A percentile compares a stretch with the other conserved stretches of the same genome.
These are phyloP conservation scores for Rhododendron kiyosumense DNA, from an alignment of 148 eudicot genomes.

Conservation along the genomic window DNA sequence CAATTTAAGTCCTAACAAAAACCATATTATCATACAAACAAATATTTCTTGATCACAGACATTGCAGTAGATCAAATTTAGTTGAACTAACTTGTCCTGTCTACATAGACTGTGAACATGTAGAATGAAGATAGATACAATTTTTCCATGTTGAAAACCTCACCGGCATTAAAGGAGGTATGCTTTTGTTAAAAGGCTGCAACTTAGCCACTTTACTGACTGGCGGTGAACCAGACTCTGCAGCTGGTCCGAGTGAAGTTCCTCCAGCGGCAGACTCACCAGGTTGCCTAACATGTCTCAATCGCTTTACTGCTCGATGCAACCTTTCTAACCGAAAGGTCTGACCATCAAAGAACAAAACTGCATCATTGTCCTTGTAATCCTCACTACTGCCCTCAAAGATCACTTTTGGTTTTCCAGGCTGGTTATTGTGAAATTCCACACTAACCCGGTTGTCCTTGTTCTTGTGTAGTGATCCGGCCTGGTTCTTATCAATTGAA, in stretches of 20 bases:
- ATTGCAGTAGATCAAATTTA: neutral
- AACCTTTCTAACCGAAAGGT: conserved; percentile 73
- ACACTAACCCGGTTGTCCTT: conserved; percentile 82
- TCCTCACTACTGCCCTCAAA: conserved; percentile 85
- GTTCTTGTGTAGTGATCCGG: conserved; percentile 62
- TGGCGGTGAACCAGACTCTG: conserved; percentile 50
- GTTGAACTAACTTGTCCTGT: neutral
- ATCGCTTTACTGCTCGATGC: conserved; percentile 75
- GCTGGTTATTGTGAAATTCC: conserved; percentile 69
- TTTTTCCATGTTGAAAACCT: conserved; percentile 10
- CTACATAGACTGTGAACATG: neutral
- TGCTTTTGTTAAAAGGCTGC: conserved; percentile 34
- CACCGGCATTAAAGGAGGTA: conserved; percentile 40
- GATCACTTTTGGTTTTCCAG: conserved; percentile 70
- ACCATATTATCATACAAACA: neutral
- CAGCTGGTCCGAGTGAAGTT: conserved; percentile 25
- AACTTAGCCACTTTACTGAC: conserved; percentile 38
- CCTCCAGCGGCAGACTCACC: conserved; percentile 56
- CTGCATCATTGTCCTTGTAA: conserved; percentile 88
- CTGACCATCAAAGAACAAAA: conserved; percentile 79
- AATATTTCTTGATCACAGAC: neutral
- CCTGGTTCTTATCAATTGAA: conserved; percentile 81
- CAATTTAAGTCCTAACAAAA: neutral
- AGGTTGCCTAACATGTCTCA: conserved; percentile 67
- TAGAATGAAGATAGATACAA: neutral